A percentile compares a stretch with the other conserved stretches of the same genome.
Evolutionary conservation across 495 filamentous ascomycete genomes (phyloP).

Genomic region (Acidiella bohemica): DNA sequence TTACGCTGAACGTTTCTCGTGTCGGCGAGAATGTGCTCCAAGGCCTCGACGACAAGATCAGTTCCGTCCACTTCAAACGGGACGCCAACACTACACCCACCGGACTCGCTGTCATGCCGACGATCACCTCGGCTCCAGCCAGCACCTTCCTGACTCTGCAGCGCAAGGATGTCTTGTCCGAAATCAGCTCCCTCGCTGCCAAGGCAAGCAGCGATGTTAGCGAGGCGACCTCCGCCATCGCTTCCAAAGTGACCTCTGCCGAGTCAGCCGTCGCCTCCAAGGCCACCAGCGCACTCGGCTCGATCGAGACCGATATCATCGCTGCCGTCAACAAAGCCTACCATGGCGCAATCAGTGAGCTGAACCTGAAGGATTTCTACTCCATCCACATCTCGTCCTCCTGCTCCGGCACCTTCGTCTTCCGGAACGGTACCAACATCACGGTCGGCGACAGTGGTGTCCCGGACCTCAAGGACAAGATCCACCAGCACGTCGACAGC

Average conservation of each 20-base stretch:
- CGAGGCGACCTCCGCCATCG: conserved; percentile 4
- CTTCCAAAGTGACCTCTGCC: conserved; percentile 6
- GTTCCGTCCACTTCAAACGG: conserved; percentile 6
- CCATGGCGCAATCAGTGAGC: conserved; percentile 33
- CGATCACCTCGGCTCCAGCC: conserved; percentile 2
- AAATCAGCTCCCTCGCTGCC: conserved; percentile 5
- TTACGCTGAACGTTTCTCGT: conserved; percentile 52
- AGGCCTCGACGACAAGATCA: conserved; percentile 10
- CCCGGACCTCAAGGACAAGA: conserved; percentile 9
- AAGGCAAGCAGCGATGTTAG: conserved; percentile 8
- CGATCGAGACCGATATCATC: conserved; percentile 7
- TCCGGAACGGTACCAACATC: conserved; percentile 29
- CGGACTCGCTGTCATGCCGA: no score
- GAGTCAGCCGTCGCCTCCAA: conserved; percentile 5
- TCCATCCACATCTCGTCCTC: conserved; percentile 53
- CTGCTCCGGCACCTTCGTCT: conserved; percentile 48
- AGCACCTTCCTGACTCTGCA: conserved; percentile 17
- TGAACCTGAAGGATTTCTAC: conserved; percentile 57
- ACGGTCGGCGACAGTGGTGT: conserved; percentile 25
- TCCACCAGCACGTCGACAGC: conserved; percentile 38
- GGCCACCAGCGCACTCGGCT: conserved; percentile 2
- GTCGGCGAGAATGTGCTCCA: conserved; percentile 40
- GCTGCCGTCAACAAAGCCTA: conserved; percentile 32
- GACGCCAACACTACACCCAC: background rate
- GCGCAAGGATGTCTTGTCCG: conserved; percentile 1